Evolutionary conservation across 2,329 filamentous ascomycete genomes (phyloP), one percentile per base, ranked within the genome.

Genomic region (Aphanoascus verrucosus): DNA sequence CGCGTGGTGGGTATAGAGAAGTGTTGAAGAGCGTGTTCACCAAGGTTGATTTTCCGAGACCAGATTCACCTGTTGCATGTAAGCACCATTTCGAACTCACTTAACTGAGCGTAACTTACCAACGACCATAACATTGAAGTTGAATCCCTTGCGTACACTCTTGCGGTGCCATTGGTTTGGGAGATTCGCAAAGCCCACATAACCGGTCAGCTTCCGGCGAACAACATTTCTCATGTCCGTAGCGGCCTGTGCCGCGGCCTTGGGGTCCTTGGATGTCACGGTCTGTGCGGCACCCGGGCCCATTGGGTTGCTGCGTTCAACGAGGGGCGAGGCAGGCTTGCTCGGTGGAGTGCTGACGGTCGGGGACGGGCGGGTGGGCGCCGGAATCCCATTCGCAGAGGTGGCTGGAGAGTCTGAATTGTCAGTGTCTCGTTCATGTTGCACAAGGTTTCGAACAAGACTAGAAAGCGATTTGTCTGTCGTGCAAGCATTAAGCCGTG

Each of bases 121-220:
- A 74, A 98, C 93, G 74, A 98, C 93, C 93, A 98, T 98, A 63
- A 98, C 93, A 71, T 98, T 98, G 81, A 98, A 98, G 82, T 97
- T 98, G 82, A 98, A 98, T 58, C 93, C 93, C 76, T 98, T 98
- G 70, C 93, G 88, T 67, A 98, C 93, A 82, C 90, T 96, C 85
- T 98, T 98, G 74, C 93, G 91, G 79, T 98, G 93, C 93, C 93
- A 98, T 76, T 98, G 93, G 77, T 98, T 98, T 60, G 93, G 93
- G 69, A 98, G 76, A 72, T 98, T 98, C 72, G 93, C 93, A 68
- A 98, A 98, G 61, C 93, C 93, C 66, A 98, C 93, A 66, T 97
- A 98, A 68, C 93, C 93, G 49, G 93, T 97, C 69, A 98, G 78
- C 80, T 98, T 98, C 74, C 93, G 83, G 74, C 93, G 88, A 65